Evolutionary conservation across 176 grass and related monocot genomes (phyloP), one percentile per base, ranked within the genome.

Genomic region (Tillandsia leiboldiana): DNA sequence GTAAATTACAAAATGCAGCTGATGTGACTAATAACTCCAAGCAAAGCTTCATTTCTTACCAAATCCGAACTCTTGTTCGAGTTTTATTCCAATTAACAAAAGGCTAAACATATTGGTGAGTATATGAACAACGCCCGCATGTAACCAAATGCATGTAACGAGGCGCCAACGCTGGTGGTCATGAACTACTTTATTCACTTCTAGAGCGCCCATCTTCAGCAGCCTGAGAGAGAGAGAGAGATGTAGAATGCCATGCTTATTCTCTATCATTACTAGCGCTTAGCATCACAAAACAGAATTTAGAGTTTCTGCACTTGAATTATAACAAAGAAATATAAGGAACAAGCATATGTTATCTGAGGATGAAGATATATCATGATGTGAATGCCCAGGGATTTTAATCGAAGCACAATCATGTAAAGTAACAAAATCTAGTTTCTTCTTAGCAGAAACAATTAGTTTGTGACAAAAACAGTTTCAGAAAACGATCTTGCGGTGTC

Each of bases 31-130:
- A 42, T 42, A 42, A 42, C 33, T 42, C 8, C 33, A 42, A 42
- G 33, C 33, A 7, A 42, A 42, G 33, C 33, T 47, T 75, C 28
- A 49, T 2, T 9, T 61, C 81, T 80, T 80, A 99, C 94, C 69
- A 73, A 90, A 99, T 77, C 94, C 94, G 27, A 99, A 99, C 82
- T 99, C 94, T 86, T 83, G 78, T 76, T 99, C 94, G 5, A 99
- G 87, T 67, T 82, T 84, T 69, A 93, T 87, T 53, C 94, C 94
- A 56, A 99, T 93, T 64, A 99, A 67, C 11, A 99, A 20, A 49
- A 99, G 89, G 74, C 89, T 83, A 65, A 93, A 49, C 94, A 99
- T 99, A 63, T 99, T 93, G 20, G 84, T 81, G 18, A 99, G 82
- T 74, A 99, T 76, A 78, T 99, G 94, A 67, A 99, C 48, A 26